phyloP scores from a whole-genome alignment of 1,284 basidiomycete genomes.

The Puccinia polysora region DNA sequence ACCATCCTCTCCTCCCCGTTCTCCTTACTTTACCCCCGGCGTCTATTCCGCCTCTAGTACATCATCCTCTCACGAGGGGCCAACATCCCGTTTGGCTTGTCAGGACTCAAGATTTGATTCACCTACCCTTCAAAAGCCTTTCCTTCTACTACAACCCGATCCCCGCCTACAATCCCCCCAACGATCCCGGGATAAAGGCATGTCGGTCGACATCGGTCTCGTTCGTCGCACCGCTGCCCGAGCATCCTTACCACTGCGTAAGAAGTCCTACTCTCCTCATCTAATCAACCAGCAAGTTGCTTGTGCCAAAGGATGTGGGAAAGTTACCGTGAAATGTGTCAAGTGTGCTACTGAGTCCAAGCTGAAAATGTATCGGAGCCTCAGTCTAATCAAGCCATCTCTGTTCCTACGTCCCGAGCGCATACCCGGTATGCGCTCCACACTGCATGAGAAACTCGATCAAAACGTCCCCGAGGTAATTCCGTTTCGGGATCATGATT shows the following conservation, averaged over 20 bases:
- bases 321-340: constrained; percentile 39
- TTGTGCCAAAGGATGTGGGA: constrained; percentile 35
- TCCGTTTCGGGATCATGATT: not conserved
- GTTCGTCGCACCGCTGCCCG: not conserved
- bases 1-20: constrained; percentile 24
- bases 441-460: not conserved
- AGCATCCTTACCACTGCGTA: constrained; percentile 26
- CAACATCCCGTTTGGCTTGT: not conserved
- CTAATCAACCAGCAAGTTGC: constrained; percentile 28
- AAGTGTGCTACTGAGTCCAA: constrained; percentile 31
- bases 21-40: constrained; percentile 14
- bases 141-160: too few relatives aligned
- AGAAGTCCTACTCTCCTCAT: constrained; percentile 20
- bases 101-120: not conserved
- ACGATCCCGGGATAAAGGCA: constrained; percentile 25
- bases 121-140: not conserved
- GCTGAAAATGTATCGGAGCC: constrained; percentile 31
- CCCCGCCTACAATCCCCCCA: not conserved
- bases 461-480: too few relatives aligned
- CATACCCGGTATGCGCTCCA: not conserved
- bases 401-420: not conserved
- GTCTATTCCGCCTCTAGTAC: constrained; percentile 5
- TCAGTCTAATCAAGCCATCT: constrained; percentile 17
- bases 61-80: not conserved
- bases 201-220: constrained; percentile 34